A percentile compares a stretch with the other conserved stretches of the same genome.
These are phyloP conservation scores for Calocera viscosa DNA, from an alignment of 768 basidiomycete genomes.

Conservation along the genomic window DNA sequence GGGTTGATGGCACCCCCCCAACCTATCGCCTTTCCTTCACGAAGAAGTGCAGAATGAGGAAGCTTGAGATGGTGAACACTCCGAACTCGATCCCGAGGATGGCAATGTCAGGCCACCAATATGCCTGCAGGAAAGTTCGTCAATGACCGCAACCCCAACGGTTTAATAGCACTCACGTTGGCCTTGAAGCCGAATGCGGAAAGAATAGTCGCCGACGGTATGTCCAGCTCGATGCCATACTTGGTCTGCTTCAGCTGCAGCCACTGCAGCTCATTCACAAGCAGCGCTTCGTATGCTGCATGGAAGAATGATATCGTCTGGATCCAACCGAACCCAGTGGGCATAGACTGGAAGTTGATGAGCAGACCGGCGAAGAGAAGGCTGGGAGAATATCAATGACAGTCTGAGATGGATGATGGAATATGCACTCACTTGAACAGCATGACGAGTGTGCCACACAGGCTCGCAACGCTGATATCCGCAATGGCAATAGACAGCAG, in stretches of 20 bases:
- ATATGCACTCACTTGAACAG: constrained; percentile 74
- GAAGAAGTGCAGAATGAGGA: constrained; percentile 67
- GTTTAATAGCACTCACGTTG: constrained; percentile 40
- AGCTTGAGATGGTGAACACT: constrained; percentile 63
- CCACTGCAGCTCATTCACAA: constrained; percentile 95
- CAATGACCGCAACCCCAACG: constrained; percentile 9
- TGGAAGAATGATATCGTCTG: constrained; percentile 96
- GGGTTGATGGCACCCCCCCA: not conserved
- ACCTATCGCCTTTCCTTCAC: constrained; percentile 62
- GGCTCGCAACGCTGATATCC: constrained; percentile 75
- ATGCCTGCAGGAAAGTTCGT: constrained; percentile 42
- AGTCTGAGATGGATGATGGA: not conserved
- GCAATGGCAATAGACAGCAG: constrained; percentile 81
- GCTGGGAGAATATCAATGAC: constrained; percentile 32
- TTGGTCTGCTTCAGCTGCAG: constrained; percentile 83
- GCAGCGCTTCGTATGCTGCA: constrained; percentile 90
- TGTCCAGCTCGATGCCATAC: constrained; percentile 94
- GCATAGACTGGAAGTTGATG: constrained; percentile 83
- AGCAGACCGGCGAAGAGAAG: constrained; percentile 89
- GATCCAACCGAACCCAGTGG: constrained; percentile 63
- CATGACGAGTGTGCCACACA: constrained; percentile 94
- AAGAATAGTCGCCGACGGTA: constrained; percentile 90
- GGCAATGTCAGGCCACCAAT: constrained; percentile 97
- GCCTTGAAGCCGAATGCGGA: constrained; percentile 87
- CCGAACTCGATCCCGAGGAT: constrained; percentile 78